Percentiles rank a stretch among this genome's conserved stretches.
phyloP scores from a whole-genome alignment of 371 early-diverging fungal species.

The Syncephalastrum monosporum region DNA sequence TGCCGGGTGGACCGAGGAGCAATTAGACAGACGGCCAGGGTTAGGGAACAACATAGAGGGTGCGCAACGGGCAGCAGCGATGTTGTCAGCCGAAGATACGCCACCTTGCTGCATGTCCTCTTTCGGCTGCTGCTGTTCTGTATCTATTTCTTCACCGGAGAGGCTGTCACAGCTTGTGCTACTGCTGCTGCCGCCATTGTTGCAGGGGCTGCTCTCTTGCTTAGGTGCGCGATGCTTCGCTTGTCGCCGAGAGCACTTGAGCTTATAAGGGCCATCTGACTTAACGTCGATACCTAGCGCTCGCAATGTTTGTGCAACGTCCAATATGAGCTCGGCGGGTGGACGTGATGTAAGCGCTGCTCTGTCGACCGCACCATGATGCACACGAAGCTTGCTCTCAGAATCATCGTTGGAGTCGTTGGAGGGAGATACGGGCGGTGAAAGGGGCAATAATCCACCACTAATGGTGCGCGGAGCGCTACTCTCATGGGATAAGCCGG shows the following conservation, averaged over 20 bases:
- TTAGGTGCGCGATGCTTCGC: not conserved
- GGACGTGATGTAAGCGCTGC: constrained; percentile 4
- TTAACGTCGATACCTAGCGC: constrained; percentile 7
- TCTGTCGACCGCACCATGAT: constrained; percentile 2
- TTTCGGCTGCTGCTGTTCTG: not conserved
- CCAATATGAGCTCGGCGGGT: constrained; percentile 2
- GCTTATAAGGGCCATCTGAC: constrained; percentile 5
- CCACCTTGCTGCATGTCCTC: not conserved
- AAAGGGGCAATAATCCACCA: no score
- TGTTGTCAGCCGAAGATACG: not conserved
- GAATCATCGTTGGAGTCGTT: no score
- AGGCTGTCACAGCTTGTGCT: not conserved
- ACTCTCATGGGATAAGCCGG: no score
- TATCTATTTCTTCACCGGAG: not conserved
- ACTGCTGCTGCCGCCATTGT: not conserved
- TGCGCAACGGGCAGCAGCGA: not conserved
- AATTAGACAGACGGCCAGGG: constrained; percentile 13
- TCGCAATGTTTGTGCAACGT: constrained; percentile 1
- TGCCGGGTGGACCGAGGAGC: constrained; percentile 1
- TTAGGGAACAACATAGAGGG: constrained; percentile 8
- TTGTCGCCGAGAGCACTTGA: constrained; percentile 8
- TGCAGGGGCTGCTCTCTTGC: not conserved
- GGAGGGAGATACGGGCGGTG: no score
- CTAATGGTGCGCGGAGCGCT: no score
- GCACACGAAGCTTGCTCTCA: constrained; percentile 1